Evolutionary conservation across 257 asterid species (phyloP), one percentile per base, ranked within the genome.

Genomic region (Solanum medicagineum): DNA sequence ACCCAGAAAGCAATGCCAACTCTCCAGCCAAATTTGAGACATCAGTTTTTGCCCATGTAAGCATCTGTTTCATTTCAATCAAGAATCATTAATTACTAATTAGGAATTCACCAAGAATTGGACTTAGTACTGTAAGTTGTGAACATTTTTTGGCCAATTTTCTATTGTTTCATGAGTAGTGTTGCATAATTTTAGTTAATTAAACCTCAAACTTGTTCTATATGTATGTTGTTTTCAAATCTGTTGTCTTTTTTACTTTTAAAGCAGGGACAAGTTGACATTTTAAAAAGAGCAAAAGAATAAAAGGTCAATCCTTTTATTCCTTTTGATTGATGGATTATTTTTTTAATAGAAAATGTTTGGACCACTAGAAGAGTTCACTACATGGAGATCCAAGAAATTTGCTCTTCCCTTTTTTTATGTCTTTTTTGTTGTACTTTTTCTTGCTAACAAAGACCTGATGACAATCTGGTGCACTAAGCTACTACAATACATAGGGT

Each of bases 11-110:
- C 16, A 96, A 66, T n/a, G 99, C 79, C 73, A 96, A 16, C 89
- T 94, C 98, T 62, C 99, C 99, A 8, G 98, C 97, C 84, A 95
- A 54, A 86, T 90, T 93, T 10, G 98, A 91, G 7, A 94, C 12
- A 4, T 90, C 95, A 3, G 91, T 83, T 19, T 94, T 92, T 20
- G 79, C 88, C 99, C 99, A 96, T 84, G 88, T 62, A 60, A 90
- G 10, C 96, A 96, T 93, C 98, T 94, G 89, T 54, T 47, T 63
- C 83, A 32, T 5, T 36, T 13, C 4, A 45, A 74, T 47, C 81
- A 47, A 74, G 14, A 47, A 1, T 1, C 40, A 7, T n/a, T 32
- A 36, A 68, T 36, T 8, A 47, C 56, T n/a, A 73, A 42, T 71
- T 20, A 20, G 10, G 36, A 69, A 69, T 69, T 66, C 74, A 66